Evolutionary conservation across 2,329 filamentous ascomycete species (phyloP).

Genomic region (Ceratocystis eucalypticola): DNA sequence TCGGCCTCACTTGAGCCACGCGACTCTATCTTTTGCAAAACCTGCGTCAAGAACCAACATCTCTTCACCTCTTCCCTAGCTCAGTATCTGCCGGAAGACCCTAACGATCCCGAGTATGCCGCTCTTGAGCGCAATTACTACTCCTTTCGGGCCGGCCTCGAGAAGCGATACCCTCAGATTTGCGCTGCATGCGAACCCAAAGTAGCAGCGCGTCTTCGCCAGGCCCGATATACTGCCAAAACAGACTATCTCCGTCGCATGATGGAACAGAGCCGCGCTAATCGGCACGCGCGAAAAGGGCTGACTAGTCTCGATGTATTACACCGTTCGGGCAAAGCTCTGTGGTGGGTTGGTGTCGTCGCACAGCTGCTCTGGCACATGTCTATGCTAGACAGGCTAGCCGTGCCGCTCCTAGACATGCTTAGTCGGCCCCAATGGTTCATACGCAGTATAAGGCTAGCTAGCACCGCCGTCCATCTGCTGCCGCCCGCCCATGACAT

Average conservation of each 20-base stretch:
- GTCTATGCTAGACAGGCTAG: slow-evolving; percentile 21
- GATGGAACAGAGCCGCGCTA: slow-evolving; percentile 49
- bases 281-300: slow-evolving; percentile 24
- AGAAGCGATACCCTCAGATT: slow-evolving; percentile 76
- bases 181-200: slow-evolving; percentile 67
- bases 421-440: slow-evolving; percentile 9
- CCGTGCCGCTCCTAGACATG: slow-evolving; percentile 2
- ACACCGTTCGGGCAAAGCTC: slow-evolving; percentile 31
- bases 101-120: slow-evolving; percentile 52
- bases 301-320: slow-evolving; percentile 32
- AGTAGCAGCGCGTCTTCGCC: slow-evolving; percentile 55
- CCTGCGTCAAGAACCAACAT: slow-evolving; percentile 79
- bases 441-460: neutral
- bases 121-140: slow-evolving; percentile 56
- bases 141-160: slow-evolving; percentile 56
- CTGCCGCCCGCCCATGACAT: slow-evolving; percentile 32
- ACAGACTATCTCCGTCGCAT: slow-evolving; percentile 66
- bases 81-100: slow-evolving; percentile 59
- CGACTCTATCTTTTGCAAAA: slow-evolving; percentile 51
- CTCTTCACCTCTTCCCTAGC: slow-evolving; percentile 63
- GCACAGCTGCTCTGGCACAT: slow-evolving; percentile 41
- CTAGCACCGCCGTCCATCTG: slow-evolving; percentile 25
- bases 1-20: slow-evolving; percentile 24
- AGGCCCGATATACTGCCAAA: slow-evolving; percentile 67
- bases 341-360: slow-evolving; percentile 37